Base-by-base conservation (phyloP, 306 rosid species). In the Rosa multiflora region DNA sequence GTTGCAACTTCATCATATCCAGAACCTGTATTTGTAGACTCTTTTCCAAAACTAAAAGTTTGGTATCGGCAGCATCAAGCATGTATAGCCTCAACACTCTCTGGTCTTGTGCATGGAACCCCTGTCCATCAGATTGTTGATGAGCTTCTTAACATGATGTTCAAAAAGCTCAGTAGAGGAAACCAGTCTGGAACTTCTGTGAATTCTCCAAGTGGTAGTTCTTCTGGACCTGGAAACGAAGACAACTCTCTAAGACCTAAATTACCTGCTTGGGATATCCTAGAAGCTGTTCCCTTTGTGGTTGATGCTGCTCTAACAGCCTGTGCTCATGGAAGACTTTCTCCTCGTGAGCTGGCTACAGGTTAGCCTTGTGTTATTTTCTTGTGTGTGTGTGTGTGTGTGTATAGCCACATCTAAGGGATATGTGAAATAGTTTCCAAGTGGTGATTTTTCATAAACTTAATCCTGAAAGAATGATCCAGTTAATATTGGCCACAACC, bases 51-150 rank as follows among this genome's bases (percentile, higher is more conserved):
- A 84, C 82, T 95, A 56, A 95, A 95, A 87, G 93, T 59, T 48
- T 95, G 99, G 99, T 88, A 95, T 70, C 88, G 96, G 77, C 99
- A 95, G 81, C 99, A 95, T 87, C 98, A 87, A 87, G 99, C 98
- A 43, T 95, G 98, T 70, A 90, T 95, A 84, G 97, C 99, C 70
- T 93, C 99, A 62, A 95, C 98, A 21, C 96, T 93, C 72, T 91
- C 97, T 44, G 99, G 99, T 79, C 94, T 93, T 82, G 96, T 93
- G 71, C 98, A 88, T 59, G 99, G 99, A 81, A 91, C 93, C 77
- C 96, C 97, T 59, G 93, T 93, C 77, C 99, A 95, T 89, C 98
- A 90, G 84, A 90, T 88, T 87, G 97, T 95, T 67, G 99, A 95
- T 83, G 97, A 86, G 75, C 97, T 95, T 85, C 97, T 95, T 67